Evolutionary conservation across 805 yeast genomes (phyloP).

Genomic region (Middelhovenomyces tepae): DNA sequence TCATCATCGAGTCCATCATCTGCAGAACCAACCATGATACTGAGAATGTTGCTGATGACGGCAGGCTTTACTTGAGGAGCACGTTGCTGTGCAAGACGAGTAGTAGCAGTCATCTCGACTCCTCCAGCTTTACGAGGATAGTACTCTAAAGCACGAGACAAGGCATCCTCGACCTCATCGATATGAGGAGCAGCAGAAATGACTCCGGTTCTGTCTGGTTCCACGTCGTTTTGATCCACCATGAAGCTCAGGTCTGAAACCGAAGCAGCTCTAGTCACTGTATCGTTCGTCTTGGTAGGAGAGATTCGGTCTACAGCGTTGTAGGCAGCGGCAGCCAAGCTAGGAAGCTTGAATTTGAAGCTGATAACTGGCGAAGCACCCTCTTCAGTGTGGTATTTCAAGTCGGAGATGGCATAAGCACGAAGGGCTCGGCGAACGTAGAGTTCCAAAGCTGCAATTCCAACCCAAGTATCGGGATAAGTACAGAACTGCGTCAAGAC

Average conservation of each 20-base stretch:
- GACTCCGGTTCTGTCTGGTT: constrained; percentile 75
- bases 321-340: constrained; percentile 60
- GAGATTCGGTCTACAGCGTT: constrained; percentile 38
- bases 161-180: constrained; percentile 82
- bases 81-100: constrained; percentile 45
- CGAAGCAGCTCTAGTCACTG: constrained; percentile 59
- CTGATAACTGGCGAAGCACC: constrained; percentile 56
- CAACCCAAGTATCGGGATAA: constrained; percentile 76
- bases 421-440: constrained; percentile 95
- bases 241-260: constrained; percentile 86
- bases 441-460: constrained; percentile 94
- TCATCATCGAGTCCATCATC: constrained; percentile 70
- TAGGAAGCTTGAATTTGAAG: constrained; percentile 84
- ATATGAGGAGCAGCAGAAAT: constrained; percentile 71
- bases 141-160: constrained; percentile 64
- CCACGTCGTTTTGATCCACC: constrained; percentile 54
- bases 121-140: constrained; percentile 41
- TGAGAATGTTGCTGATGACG: constrained; percentile 68
- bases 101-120: constrained; percentile 29
- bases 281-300: constrained; percentile 13
- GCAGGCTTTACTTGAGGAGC: constrained; percentile 15
- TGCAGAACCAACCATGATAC: constrained; percentile 62
- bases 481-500: constrained; percentile 87
- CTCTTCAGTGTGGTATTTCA: constrained; percentile 47
- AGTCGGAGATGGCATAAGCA: constrained; percentile 80